Evolutionary conservation across 1,139 yeast species (phyloP), one percentile per base, ranked within the genome.

Genomic region (Zygoascus meyerae): DNA sequence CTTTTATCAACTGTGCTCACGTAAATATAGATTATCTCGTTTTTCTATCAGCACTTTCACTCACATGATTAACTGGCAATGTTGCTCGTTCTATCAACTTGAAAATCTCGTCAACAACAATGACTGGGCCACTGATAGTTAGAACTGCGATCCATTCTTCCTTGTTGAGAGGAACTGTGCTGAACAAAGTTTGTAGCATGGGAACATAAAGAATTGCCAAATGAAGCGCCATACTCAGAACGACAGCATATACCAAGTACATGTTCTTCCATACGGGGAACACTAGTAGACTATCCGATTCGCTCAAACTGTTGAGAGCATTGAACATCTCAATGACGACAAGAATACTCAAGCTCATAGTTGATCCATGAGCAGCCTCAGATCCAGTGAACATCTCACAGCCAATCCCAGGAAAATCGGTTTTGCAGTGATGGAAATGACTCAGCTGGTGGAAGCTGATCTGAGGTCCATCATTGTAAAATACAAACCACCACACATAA

Each of bases 251-350:
- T 18, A 69, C 65, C 42, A 69, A 55, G 46, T 68, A 66, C 49
- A 63, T 48, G 52, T 69, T 69, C 35, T 55, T 60, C 72, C 72
- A 68, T 4, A 67, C 45, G 32, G 72, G 72, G 54, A 69, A 63
- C 2, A 64, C 58, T 44, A 68, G 46, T 34, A 69, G 52, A 44
- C 69, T 64, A 48, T 69, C 73, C 3, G 71, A 62, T 47, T 68
- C 69, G 32, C 68, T 63, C 21, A 69, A 50, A 41, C 68, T 67
- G 52, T 68, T 69, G 60, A 68, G 58, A 6, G 73, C 72, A 49
- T 69, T 69, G 47, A 69, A 53, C 72, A 69, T 68, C 52, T 69
- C 73, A 48, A 69, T 67, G 21, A 69, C 58, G 30, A 69, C 73
- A 35, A 69, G 53, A 40, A 68, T 64, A 2, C 72, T 64, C 36